Base-by-base conservation (phyloP, 495 filamentous ascomycete genomes). In the Lasiosphaeriaceae sp. region DNA sequence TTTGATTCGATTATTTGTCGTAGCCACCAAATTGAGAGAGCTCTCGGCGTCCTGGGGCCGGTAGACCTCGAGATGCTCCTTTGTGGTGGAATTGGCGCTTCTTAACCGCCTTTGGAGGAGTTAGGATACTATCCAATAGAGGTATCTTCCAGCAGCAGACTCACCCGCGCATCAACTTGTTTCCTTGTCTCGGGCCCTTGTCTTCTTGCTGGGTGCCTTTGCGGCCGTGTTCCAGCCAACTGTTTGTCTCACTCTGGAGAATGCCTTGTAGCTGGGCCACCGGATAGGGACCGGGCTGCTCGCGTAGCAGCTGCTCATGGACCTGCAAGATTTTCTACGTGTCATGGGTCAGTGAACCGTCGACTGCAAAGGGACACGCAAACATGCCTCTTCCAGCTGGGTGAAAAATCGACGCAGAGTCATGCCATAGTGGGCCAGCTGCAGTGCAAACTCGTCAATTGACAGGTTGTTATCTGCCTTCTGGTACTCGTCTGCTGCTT, bases 361-460 rank as follows among this genome's bases (percentile, higher is more conserved):
- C n/a, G n/a, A n/a, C n/a, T n/a, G n/a, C n/a, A n/a, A n/a, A n/a
- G n/a, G 26, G 3, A 4, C 26, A 31, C 9, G 26, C 26, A 9
- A 4, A 31, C 26, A 31, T 31, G 9, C 26, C 21, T 46, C 23
- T n/a, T 47, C 52, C n/a, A 47, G 17, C 39, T 22, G 41, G 41
- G 41, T 16, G 19, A 54, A 54, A 41, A 54, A 54, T 21, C 23
- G 44, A 2, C 41, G 46, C n/a, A 56, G 34, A 1, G 57, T 64
- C 61, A 64, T 64, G 14, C 61, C 61, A 6, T 57, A 48, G 1
- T 52, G 37, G 8, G 57, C 43, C 19, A 60, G 53, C 4, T 60
- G 39, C 23, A n/a, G 23, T 39, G 52, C 53, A 7, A 60, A 55
- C 14, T 60, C 41, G 8, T 22, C 57, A 11, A 59, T 51, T 12